phyloP scores from a whole-genome alignment of 805 yeast species.

The Candida fluviatilis region DNA sequence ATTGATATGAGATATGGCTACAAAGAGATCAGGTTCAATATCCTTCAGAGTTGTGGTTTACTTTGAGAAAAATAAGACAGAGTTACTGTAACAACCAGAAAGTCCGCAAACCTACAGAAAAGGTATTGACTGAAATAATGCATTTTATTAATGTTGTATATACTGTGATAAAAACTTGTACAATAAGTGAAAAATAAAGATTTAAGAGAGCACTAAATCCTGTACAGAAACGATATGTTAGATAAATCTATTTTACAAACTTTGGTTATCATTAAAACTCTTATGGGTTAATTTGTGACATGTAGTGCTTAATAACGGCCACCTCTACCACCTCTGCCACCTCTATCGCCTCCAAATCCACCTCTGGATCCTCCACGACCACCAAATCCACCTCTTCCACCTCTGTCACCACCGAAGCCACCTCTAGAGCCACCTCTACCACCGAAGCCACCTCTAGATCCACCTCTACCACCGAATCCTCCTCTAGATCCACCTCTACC shows the following conservation, averaged over 20 bases:
- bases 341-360: constrained; percentile 38
- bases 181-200: constrained; percentile 1
- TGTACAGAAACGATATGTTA: too few relatives aligned
- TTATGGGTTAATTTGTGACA: too few relatives aligned
- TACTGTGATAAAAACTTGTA: constrained; percentile 1
- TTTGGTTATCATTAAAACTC: constrained; percentile 5
- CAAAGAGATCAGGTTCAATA: constrained; percentile 45
- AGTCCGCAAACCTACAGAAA: too few relatives aligned
- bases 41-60: constrained; percentile 52
- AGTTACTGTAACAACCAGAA: too few relatives aligned
- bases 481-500: constrained; percentile 39
- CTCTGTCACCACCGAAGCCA: constrained; percentile 9
- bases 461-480: constrained; percentile 33
- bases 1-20: constrained; percentile 47
- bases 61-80: too few relatives aligned
- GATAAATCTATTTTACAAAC: not conserved
- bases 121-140: not conserved
- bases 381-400: constrained; percentile 36
- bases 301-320: constrained; percentile 14
- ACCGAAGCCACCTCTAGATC: constrained; percentile 34
- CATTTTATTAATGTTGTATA: constrained; percentile 1
- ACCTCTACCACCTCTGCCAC: constrained; percentile 38
- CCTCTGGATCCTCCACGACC: constrained; percentile 33
- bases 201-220: too few relatives aligned
- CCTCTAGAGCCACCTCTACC: constrained; percentile 38